Conservation (phyloP, 164 flowering plant species). For the Cinnamomum micranthum region DNA sequence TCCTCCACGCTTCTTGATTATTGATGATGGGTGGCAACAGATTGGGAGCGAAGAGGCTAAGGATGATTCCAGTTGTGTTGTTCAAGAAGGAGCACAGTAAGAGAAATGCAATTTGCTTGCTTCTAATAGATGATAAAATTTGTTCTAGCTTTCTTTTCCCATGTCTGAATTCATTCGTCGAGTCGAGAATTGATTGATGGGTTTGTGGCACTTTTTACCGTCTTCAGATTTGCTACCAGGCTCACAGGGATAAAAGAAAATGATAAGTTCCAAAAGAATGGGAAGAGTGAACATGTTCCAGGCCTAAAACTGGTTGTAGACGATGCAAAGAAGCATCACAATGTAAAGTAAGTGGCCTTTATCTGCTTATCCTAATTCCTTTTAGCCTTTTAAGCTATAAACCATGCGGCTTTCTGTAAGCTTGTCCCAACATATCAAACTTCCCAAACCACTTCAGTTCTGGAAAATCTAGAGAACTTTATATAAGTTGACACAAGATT, state of each 20-base stretch:
- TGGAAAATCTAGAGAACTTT: neutral
- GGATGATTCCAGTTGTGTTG: slow-evolving; percentile 30
- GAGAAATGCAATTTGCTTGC: slow-evolving; percentile 8
- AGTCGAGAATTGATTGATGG: neutral
- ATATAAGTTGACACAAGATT: neutral
- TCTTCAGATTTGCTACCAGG: slow-evolving; percentile 80
- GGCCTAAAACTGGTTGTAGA: slow-evolving; percentile 78
- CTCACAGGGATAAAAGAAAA: slow-evolving; percentile 90
- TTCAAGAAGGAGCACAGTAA: slow-evolving; percentile 97
- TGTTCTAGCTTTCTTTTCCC: neutral
- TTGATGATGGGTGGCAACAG: slow-evolving; percentile 97
- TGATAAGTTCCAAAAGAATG: slow-evolving; percentile 73
- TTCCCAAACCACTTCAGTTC: neutral
- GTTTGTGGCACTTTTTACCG: neutral
- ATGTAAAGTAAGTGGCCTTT: slow-evolving; percentile 63
- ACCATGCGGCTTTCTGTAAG: too few relatives aligned
- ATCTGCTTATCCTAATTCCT: neutral
- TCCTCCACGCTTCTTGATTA: slow-evolving; percentile 82
- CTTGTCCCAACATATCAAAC: neutral
- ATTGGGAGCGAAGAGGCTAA: slow-evolving; percentile 58
- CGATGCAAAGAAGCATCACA: slow-evolving; percentile 59
- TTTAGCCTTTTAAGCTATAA: neutral
- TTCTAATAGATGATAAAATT: neutral
- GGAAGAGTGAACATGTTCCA: slow-evolving; percentile 46
- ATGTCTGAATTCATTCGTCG: neutral